A percentile compares a stretch with the other conserved stretches of the same genome.
Evolutionary conservation across 2,329 filamentous ascomycete species (phyloP).

Genomic region (Calonectria pteridis): DNA sequence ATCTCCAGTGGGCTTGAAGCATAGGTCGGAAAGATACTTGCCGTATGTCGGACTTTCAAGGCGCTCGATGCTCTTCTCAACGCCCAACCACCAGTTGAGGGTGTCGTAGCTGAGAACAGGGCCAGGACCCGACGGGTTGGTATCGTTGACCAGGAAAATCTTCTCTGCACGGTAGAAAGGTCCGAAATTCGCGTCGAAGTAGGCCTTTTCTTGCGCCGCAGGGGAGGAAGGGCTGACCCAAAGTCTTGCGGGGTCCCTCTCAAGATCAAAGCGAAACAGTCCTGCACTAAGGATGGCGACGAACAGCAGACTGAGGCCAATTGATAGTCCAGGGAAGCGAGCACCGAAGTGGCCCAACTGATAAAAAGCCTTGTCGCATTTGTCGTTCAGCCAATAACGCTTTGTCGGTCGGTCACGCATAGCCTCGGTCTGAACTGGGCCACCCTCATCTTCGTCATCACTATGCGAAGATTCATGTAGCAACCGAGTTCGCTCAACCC

Average conservation of each 20-base stretch:
- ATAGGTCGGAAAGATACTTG: conserved; percentile 83
- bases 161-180: conserved; percentile 97
- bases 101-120: conserved; percentile 92
- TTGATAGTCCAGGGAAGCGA: conserved; percentile 86
- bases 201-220: conserved; percentile 92
- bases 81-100: conserved; percentile 91
- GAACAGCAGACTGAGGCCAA: conserved; percentile 78
- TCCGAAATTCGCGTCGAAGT: conserved; percentile 93
- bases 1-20: conserved; percentile 91
- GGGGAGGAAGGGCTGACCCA: conserved; percentile 97
- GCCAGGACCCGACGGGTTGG: conserved; percentile 69
- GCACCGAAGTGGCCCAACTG: conserved; percentile 85
- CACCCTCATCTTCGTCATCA: conserved; percentile 94
- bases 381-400: conserved; percentile 86
- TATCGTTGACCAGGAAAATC: conserved; percentile 93
- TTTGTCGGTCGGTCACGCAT: conserved; percentile 84
- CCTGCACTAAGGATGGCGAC: conserved; percentile 86
- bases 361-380: conserved; percentile 84
- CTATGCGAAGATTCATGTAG: conserved; percentile 86
- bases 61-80: conserved; percentile 81
- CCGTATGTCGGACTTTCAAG: conserved; percentile 78
- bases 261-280: conserved; percentile 90
- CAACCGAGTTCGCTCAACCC: conserved; percentile 85
- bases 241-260: conserved; percentile 88
- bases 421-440: conserved; percentile 78